These are phyloP conservation scores for Lavandula angustifolia DNA, from an alignment of 257 asterid genomes.

Conservation along the genomic window DNA sequence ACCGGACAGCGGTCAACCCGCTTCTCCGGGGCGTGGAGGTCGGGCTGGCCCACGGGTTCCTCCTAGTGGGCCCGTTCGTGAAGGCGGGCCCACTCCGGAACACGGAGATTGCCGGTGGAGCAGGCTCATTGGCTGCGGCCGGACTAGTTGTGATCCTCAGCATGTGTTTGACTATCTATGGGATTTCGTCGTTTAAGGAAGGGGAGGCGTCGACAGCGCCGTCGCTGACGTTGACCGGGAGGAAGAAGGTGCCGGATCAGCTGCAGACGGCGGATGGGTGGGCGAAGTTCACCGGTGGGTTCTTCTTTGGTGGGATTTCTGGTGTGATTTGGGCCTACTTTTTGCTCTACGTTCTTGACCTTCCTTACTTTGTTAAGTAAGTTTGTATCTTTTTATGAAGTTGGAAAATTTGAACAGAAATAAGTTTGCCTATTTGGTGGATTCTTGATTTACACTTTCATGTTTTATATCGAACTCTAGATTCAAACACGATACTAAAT, in stretches of 20 bases:
- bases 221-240: constrained; percentile 68
- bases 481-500: no score
- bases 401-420: constrained; percentile 5
- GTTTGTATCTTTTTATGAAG: background rate
- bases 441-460: constrained; percentile 4
- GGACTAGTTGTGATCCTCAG: constrained; percentile 80
- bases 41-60: constrained; percentile 87
- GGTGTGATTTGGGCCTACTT: constrained; percentile 96
- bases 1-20: constrained; percentile 84
- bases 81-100: constrained; percentile 77
- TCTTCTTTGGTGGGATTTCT: constrained; percentile 95
- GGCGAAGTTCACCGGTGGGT: constrained; percentile 93
- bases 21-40: constrained; percentile 77
- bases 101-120: constrained; percentile 59
- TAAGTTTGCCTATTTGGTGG: constrained; percentile 19
- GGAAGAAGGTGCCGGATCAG: constrained; percentile 83
- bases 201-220: constrained; percentile 85
- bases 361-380: constrained; percentile 83
- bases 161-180: constrained; percentile 71
- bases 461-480: background rate
- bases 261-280: constrained; percentile 95
- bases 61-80: constrained; percentile 85
- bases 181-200: constrained; percentile 76
- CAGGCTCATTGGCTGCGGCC: constrained; percentile 84
- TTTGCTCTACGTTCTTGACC: constrained; percentile 79